Evolutionary conservation across 495 filamentous ascomycete species (phyloP).

Genomic region (Polyplosphaeria fusca): DNA sequence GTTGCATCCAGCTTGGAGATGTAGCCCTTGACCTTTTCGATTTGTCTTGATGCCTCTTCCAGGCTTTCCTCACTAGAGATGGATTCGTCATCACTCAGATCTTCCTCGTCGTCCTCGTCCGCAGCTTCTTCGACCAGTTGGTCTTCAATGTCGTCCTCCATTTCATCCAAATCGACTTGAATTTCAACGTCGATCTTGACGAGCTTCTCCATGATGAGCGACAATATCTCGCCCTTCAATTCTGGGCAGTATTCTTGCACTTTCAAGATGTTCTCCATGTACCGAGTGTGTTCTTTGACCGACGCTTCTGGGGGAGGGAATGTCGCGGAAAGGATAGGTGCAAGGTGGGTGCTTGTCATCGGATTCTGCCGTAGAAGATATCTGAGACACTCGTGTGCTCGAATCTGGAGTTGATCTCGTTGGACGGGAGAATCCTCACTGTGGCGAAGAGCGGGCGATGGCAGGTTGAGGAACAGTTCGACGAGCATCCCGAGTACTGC

Average conservation of each 20-base stretch:
- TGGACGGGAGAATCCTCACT: constrained; percentile 59
- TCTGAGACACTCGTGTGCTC: constrained; percentile 71
- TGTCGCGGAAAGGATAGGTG: constrained; percentile 57
- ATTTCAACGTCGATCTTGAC: constrained; percentile 94
- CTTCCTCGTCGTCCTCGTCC: constrained; percentile 45
- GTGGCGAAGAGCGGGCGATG: constrained; percentile 53
- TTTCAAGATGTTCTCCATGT: constrained; percentile 73
- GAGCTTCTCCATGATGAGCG: constrained; percentile 74
- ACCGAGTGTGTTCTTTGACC: constrained; percentile 67
- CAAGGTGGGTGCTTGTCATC: constrained; percentile 67
- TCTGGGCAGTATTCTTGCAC: constrained; percentile 73
- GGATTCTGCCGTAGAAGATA: constrained; percentile 76
- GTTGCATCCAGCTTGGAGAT: constrained; percentile 91
- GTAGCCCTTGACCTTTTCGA: constrained; percentile 68
- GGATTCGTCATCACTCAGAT: constrained; percentile 44
- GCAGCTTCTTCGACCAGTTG: constrained; percentile 38
- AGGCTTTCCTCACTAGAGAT: constrained; percentile 37
- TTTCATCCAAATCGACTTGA: constrained; percentile 84
- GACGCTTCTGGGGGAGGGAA: constrained; percentile 75
- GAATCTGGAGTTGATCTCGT: constrained; percentile 57
- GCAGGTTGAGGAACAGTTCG: constrained; percentile 60
- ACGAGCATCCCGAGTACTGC: constrained; percentile 75
- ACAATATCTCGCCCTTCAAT: constrained; percentile 76
- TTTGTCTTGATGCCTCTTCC: constrained; percentile 46
- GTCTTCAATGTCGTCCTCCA: constrained; percentile 69